phyloP scores from a whole-genome alignment of 768 basidiomycete species.

The Leccinum sublutescens region DNA sequence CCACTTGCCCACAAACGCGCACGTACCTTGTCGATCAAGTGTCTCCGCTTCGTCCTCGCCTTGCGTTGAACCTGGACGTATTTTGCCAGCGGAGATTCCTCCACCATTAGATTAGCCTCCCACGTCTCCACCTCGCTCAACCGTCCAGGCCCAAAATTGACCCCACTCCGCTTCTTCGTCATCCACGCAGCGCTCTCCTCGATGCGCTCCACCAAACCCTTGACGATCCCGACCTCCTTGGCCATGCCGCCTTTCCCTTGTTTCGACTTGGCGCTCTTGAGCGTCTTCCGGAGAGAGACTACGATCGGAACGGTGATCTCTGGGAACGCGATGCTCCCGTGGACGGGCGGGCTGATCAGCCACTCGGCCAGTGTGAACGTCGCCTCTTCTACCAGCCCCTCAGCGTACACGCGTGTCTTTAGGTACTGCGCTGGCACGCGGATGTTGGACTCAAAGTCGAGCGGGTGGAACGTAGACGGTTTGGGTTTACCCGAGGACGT shows the following conservation, averaged over 20 bases:
- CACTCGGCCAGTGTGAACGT: slow-evolving; percentile 79
- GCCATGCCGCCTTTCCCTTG: slow-evolving; percentile 30
- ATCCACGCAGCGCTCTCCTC: slow-evolving; percentile 84
- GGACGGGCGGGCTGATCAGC: slow-evolving; percentile 66
- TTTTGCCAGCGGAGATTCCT: slow-evolving; percentile 56
- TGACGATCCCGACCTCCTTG: slow-evolving; percentile 65
- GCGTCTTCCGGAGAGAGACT: slow-evolving; percentile 64
- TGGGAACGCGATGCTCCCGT: slow-evolving; percentile 90
- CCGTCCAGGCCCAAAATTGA: slow-evolving; percentile 74
- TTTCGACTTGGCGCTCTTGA: slow-evolving; percentile 59
- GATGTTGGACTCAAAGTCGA: slow-evolving; percentile 86
- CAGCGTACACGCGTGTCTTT: slow-evolving; percentile 82
- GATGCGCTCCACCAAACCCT: slow-evolving; percentile 79
- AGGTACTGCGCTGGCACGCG: slow-evolving; percentile 86
- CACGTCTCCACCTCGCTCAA: slow-evolving; percentile 68
- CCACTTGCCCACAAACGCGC: neutral
- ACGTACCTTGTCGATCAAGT: slow-evolving; percentile 71
- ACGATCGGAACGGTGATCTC: slow-evolving; percentile 83
- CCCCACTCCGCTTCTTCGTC: slow-evolving; percentile 62
- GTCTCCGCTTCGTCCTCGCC: slow-evolving; percentile 68
- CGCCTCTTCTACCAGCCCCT: slow-evolving; percentile 81
- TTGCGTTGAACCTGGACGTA: slow-evolving; percentile 82
- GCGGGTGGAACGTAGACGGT: slow-evolving; percentile 79
- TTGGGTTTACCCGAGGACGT: slow-evolving; percentile 69
- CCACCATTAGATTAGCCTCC: slow-evolving; percentile 61